Conservation (phyloP, 352 stramenopile genomes). For the Pythium insidiosum region DNA sequence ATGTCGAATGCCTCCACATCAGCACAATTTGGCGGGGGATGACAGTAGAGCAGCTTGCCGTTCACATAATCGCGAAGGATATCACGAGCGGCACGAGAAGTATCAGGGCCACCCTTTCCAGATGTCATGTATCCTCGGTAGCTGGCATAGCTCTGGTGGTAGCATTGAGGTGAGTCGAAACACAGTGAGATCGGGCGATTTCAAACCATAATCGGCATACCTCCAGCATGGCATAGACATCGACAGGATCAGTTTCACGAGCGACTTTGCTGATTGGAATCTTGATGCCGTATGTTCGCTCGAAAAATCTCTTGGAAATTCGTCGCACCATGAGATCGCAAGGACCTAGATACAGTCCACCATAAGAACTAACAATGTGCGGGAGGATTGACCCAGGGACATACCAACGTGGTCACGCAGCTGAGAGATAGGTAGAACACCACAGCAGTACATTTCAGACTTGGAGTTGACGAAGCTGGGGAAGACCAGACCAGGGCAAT, state of each 20-base stretch:
- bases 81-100: constrained; percentile 90
- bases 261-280: constrained; percentile 62
- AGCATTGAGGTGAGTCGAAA: background rate
- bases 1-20: constrained; percentile 69
- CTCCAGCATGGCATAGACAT: constrained; percentile 62
- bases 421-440: constrained; percentile 97
- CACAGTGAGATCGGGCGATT: too few relatives aligned
- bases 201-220: too few relatives aligned
- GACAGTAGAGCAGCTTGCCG: constrained; percentile 96
- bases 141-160: constrained; percentile 59
- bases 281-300: constrained; percentile 96
- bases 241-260: constrained; percentile 65
- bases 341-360: too few relatives aligned
- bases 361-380: too few relatives aligned
- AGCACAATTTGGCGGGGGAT: constrained; percentile 81
- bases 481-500: constrained; percentile 99
- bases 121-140: constrained; percentile 90
- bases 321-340: constrained; percentile 93
- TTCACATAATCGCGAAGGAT: constrained; percentile 98
- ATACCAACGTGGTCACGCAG: constrained; percentile 95
- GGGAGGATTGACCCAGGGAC: too few relatives aligned
- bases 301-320: constrained; percentile 93
- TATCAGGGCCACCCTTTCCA: constrained; percentile 92
- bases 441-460: constrained; percentile 98
- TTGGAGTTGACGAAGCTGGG: constrained; percentile 98